A percentile compares a stretch with the other conserved stretches of the same genome.
phyloP scores from a whole-genome alignment of 2,329 filamentous ascomycete species.

The Venturia carpophila region DNA sequence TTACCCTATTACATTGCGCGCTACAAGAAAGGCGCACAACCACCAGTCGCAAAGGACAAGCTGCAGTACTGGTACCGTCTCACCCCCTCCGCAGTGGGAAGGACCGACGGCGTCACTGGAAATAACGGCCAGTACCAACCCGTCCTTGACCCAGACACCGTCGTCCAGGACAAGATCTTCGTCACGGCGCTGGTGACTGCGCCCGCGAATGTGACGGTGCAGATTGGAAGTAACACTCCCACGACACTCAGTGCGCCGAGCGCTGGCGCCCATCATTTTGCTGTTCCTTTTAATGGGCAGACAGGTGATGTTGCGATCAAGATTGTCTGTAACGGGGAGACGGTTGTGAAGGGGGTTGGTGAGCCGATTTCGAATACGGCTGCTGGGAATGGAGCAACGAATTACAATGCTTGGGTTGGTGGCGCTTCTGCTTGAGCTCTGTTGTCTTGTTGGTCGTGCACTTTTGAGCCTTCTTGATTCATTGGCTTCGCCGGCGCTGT shows the following conservation, averaged over 20 bases:
- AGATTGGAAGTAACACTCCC: conserved; percentile 16
- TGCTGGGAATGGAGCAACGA: conserved; percentile 18
- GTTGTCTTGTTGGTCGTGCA: no score
- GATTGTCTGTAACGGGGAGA: conserved; percentile 18
- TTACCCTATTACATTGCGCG: conserved; percentile 45
- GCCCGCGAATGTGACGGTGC: conserved; percentile 13
- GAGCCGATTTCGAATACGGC: conserved; percentile 16
- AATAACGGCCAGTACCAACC: conserved; percentile 25
- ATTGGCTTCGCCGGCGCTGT: no score
- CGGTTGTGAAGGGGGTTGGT: conserved; percentile 16
- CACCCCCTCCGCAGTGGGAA: conserved; percentile 30
- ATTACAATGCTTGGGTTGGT: conserved; percentile 22
- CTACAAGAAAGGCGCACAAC: conserved; percentile 39
- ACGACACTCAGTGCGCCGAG: conserved; percentile 8
- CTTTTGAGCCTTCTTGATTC: no score
- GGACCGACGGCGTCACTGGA: conserved; percentile 33
- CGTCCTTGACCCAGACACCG: conserved; percentile 24
- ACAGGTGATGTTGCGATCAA: conserved; percentile 20
- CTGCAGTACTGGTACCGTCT: conserved; percentile 41
- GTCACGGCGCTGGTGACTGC: conserved; percentile 31
- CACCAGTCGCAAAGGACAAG: conserved; percentile 27
- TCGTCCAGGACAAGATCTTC: conserved; percentile 40
- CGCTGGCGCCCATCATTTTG: conserved; percentile 19
- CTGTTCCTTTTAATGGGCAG: conserved; percentile 20
- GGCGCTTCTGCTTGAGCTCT: not conserved